Conservation (phyloP, 106 monocot genomes). For the Agapanthus africanus region DNA sequence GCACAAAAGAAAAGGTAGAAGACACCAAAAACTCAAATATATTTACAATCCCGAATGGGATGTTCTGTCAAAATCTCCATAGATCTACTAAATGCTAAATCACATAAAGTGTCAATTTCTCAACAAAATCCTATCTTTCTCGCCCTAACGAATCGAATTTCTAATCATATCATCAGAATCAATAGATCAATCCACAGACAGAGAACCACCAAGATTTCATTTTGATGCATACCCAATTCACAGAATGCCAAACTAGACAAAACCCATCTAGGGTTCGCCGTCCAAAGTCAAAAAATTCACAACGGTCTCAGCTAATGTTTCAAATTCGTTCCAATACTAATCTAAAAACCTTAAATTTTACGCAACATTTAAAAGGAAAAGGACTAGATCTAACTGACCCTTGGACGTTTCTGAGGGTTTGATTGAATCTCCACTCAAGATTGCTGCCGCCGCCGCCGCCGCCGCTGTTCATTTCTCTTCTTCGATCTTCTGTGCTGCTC, state of each 20-base stretch:
- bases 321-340: not conserved
- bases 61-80: not conserved
- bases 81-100: not conserved
- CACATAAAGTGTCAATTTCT: not conserved
- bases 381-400: slow-evolving; percentile 56
- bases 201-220: not conserved
- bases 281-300: too few species aligned
- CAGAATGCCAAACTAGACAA: not conserved
- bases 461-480: too few species aligned
- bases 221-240: slow-evolving; percentile 2
- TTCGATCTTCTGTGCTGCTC: too few species aligned
- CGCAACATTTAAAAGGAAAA: too few species aligned
- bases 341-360: too few species aligned
- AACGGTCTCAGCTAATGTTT: slow-evolving; percentile 1
- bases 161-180: not conserved
- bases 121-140: not conserved
- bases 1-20: not conserved
- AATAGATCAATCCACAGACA: not conserved
- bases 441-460: slow-evolving; percentile 31
- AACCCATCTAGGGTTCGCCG: not conserved
- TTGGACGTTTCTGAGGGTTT: slow-evolving; percentile 90
- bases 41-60: not conserved
- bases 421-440: slow-evolving; percentile 89
- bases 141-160: not conserved
- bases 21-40: not conserved